Conservation (phyloP, 1,284 basidiomycete genomes). For the Cryptococcus sp. region DNA sequence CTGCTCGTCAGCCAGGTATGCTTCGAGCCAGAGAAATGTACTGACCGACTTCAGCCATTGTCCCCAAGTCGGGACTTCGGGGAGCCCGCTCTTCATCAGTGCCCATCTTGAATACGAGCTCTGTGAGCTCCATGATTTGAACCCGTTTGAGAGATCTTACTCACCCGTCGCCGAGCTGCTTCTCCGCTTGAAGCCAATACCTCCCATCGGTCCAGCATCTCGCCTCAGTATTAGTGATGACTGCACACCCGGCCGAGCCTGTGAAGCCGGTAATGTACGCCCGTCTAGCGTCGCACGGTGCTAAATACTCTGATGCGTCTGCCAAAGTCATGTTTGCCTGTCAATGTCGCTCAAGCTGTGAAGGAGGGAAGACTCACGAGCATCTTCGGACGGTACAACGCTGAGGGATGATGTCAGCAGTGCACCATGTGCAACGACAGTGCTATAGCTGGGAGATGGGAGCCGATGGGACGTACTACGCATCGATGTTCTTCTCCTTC, state of each 20-base stretch:
- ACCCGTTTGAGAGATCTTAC: background rate
- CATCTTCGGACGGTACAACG: constrained; percentile 83
- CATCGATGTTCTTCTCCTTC: constrained; percentile 65
- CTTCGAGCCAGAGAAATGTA: background rate
- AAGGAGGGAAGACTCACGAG: constrained; percentile 61
- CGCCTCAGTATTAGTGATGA: constrained; percentile 72
- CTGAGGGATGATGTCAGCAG: constrained; percentile 27
- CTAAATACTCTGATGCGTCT: constrained; percentile 91
- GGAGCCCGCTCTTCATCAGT: constrained; percentile 85
- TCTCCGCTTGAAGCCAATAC: constrained; percentile 88
- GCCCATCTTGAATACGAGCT: constrained; percentile 68
- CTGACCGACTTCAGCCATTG: constrained; percentile 73
- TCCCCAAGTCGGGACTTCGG: constrained; percentile 87
- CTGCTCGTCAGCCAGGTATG: background rate
- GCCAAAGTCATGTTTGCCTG: constrained; percentile 8
- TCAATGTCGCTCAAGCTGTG: background rate
- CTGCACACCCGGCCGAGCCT: constrained; percentile 85
- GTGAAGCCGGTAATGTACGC: constrained; percentile 89
- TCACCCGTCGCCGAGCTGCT: constrained; percentile 77
- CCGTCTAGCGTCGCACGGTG: constrained; percentile 77
- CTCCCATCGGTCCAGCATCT: constrained; percentile 75
- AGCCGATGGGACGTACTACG: constrained; percentile 54
- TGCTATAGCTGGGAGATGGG: background rate
- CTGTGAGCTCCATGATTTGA: background rate
- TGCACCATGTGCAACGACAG: background rate